Evolutionary conservation across 495 filamentous ascomycete genomes (phyloP), one percentile per base, ranked within the genome.

Genomic region (Haplographium delicatum): DNA sequence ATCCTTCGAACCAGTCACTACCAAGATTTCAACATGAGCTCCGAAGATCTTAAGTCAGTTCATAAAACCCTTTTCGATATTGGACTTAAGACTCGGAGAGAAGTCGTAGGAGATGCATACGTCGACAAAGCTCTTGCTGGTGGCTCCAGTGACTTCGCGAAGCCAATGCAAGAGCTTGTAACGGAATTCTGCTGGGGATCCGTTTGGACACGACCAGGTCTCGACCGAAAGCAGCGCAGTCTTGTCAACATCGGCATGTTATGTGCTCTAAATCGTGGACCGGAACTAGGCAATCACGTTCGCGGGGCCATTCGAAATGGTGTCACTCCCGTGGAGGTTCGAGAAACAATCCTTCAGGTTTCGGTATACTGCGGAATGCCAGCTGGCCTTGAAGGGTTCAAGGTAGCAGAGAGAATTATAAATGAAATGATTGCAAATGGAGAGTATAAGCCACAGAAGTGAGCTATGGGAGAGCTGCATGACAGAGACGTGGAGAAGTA

Each of bases 241-340:
- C 58, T 81, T 24, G 60, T 83, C 39, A 80, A 77, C 58, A 71
- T 80, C 25, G 75, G 68, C 35, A 78, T 77, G 62, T 63, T 82
- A 24, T 73, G 69, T 51, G 76, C 77, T 1, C 61, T 77, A 41
- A 78, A 78, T 53, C 62, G 72, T 15, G 59, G 54, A n/a, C 67
- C 71, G 1, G 79, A 81, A 57, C 63, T 81, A 40, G 76, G 59
- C 2, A 64, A 70, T 6, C 77, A 81, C 57, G 65, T 74, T 1
- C 63, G 76, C n/a, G 78, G 77, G 0, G 77, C 78, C 0, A 58
- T 76, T 39, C 71, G 69, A 44, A 81, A 81, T 50, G 76, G 78
- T 4, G 55, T 75, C 15, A 68, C 63, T 1, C 72, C 75, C 49
- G 27, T 72, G 22, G 78, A 83, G 61, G 76, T 83, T 33, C 51